Conservation (phyloP, 2,329 filamentous ascomycete genomes). For the Coleophoma cylindrospora region DNA sequence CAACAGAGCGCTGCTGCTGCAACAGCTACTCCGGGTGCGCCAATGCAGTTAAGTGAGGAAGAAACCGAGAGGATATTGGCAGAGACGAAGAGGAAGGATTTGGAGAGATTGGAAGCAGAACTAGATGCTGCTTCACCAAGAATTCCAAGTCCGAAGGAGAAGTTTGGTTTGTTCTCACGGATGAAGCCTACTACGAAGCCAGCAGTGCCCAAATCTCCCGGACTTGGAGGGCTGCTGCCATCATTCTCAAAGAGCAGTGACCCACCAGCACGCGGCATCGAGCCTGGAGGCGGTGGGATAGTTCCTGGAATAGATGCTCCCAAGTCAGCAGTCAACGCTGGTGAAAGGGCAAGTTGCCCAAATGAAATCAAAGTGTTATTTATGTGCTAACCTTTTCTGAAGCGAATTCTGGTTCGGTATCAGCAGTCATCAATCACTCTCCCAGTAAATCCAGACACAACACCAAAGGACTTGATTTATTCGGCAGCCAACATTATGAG, state of each 20-base stretch:
- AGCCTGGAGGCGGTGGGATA: constrained; percentile 23
- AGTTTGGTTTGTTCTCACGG: constrained; percentile 23
- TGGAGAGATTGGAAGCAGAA: constrained; percentile 24
- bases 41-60: constrained; percentile 11
- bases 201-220: constrained; percentile 9
- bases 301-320: constrained; percentile 67
- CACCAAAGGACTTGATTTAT: constrained; percentile 65
- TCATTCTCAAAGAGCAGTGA: constrained; percentile 7
- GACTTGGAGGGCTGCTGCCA: constrained; percentile 6
- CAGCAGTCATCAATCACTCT: constrained; percentile 64
- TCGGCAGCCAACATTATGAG: constrained; percentile 60
- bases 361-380: constrained; percentile 2
- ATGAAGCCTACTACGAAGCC: constrained; percentile 14
- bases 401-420: constrained; percentile 70
- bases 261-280: constrained; percentile 10
- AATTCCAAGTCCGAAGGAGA: constrained; percentile 17
- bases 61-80: constrained; percentile 18
- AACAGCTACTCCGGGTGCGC: constrained; percentile 4
- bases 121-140: constrained; percentile 20
- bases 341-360: constrained; percentile 58
- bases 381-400: constrained; percentile 22
- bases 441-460: constrained; percentile 71
- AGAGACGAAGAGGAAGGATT: constrained; percentile 26
- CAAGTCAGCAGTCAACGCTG: constrained; percentile 73
- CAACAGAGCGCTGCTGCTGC: constrained; percentile 2